Conservation (phyloP, 257 asterid genomes). For the Rehmannia glutinosa region DNA sequence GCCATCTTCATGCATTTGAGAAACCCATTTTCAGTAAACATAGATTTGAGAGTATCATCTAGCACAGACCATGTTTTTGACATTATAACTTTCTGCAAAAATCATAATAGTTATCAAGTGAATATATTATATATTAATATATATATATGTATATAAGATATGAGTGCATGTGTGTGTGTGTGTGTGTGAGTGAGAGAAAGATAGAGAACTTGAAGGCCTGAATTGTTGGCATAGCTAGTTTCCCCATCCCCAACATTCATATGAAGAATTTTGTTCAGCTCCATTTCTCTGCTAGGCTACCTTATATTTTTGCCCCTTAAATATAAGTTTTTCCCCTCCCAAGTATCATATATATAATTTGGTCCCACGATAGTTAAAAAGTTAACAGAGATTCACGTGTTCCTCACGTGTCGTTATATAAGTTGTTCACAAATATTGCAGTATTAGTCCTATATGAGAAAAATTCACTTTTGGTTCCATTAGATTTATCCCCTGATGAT, state of each 20-base stretch:
- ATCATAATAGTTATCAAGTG: not conserved
- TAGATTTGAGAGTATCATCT: slow-evolving; percentile 10
- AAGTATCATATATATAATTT: too few relatives aligned
- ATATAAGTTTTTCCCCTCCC: too few relatives aligned
- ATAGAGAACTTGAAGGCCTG: slow-evolving; percentile 23
- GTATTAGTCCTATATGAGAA: too few relatives aligned
- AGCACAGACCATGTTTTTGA: slow-evolving; percentile 5
- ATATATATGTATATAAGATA: too few relatives aligned
- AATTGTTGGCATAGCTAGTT: slow-evolving; percentile 35
- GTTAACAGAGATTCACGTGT: too few relatives aligned
- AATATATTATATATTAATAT: too few relatives aligned
- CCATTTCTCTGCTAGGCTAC: slow-evolving; percentile 14
- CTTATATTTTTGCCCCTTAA: not conserved
- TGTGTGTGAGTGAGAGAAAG: not conserved
- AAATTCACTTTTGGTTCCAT: too few relatives aligned
- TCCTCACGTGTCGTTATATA: too few relatives aligned
- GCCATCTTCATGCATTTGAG: not conserved
- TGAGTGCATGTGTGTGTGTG: not conserved
- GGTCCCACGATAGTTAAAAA: too few relatives aligned
- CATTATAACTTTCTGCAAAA: slow-evolving; percentile 20
- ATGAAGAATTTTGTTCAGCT: not conserved
- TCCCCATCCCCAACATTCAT: slow-evolving; percentile 32
- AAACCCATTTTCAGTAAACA: too few relatives aligned
- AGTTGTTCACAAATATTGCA: too few relatives aligned
- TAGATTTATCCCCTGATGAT: too few relatives aligned